phyloP scores from a whole-genome alignment of 768 basidiomycete genomes.

The Leucosporidium creatinivorum region DNA sequence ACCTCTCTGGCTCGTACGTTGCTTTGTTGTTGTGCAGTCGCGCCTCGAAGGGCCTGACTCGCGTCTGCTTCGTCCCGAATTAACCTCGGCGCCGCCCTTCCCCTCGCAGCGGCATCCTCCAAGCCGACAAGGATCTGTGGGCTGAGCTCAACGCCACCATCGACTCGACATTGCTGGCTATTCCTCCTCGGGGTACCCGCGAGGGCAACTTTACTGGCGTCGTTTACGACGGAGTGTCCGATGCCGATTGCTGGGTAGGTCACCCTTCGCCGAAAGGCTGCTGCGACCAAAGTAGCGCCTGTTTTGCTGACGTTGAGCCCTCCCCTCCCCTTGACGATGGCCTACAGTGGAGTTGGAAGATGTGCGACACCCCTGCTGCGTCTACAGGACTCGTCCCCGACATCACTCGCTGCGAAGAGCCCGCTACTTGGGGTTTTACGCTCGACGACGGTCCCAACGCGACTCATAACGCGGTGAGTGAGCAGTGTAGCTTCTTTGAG shows the following conservation, averaged over 20 bases:
- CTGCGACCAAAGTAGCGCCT: too few species aligned
- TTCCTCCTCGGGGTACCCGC: constrained; percentile 38
- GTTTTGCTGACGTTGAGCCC: too few species aligned
- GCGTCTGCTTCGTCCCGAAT: neutral
- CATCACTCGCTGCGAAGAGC: constrained; percentile 37
- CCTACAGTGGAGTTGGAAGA: constrained; percentile 30
- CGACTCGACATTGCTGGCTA: constrained; percentile 37
- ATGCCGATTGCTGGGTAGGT: constrained; percentile 18
- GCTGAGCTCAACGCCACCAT: constrained; percentile 37
- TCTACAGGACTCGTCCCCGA: constrained; percentile 38
- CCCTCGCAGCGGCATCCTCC: constrained; percentile 2
- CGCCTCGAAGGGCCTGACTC: neutral
- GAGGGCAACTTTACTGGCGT: constrained; percentile 39
- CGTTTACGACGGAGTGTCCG: constrained; percentile 2
- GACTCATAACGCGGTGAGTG: constrained; percentile 38
- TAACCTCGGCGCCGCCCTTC: neutral
- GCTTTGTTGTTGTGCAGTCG: neutral
- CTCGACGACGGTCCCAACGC: constrained; percentile 44
- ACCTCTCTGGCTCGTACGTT: constrained; percentile 10
- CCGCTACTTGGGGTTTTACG: constrained; percentile 25
- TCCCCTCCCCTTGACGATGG: too few species aligned
- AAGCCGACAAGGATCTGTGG: neutral
- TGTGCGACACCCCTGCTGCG: constrained; percentile 38
- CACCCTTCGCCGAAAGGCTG: too few species aligned
- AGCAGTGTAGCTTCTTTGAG: neutral